Base-by-base conservation (phyloP, 2,329 filamentous ascomycete genomes). In the Fusarium sororula region DNA sequence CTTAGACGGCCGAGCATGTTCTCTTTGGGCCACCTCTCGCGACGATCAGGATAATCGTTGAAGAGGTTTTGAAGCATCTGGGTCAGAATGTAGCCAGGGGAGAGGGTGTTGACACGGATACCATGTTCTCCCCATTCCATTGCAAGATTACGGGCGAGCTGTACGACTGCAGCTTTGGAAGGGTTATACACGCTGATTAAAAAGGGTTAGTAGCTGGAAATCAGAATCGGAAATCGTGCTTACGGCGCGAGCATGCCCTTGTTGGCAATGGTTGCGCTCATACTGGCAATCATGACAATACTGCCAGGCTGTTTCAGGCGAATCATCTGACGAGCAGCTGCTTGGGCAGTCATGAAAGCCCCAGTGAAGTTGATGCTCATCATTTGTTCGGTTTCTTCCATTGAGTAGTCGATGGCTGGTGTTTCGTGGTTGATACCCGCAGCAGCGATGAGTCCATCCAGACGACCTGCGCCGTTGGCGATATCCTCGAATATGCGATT, bases 331-430 rank as follows among this genome's bases (percentile, higher is more conserved):
- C 91, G 88, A 39, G 95, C 95, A n/a, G 94, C 93, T 26, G 94
- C 94, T 85, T 96, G 94, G 32, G 94, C 94, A 72, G 94, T 97
- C 88, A 95, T 90, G 84, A 94, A 94, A 35, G 89, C 91, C 18
- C 95, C 95, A n/a, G 91, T 96, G 76, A 97, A 87, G 83, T 98
- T 97, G 79, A 96, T 92, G 78, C 93, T 89, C 82, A 97, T 88
- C 86, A 97, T 94, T 82, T 91, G 89, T 80, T 95, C 90, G 80
- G 90, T 90, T 80, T 94, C 93, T 79, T 92, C 87, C 28, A 93
- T 90, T 30, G 90, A 88, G 80, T 97, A 97, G 55, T 97, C 94
- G 62, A 98, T 85, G 3, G 95, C 94, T 0, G 93, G 84, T 0
- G 91, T 94, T 83, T 97, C 94, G 82, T 97, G 93, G 83, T 97